Conservation (phyloP, 1,139 yeast species). For the Debaryomycetaceae sp. region DNA sequence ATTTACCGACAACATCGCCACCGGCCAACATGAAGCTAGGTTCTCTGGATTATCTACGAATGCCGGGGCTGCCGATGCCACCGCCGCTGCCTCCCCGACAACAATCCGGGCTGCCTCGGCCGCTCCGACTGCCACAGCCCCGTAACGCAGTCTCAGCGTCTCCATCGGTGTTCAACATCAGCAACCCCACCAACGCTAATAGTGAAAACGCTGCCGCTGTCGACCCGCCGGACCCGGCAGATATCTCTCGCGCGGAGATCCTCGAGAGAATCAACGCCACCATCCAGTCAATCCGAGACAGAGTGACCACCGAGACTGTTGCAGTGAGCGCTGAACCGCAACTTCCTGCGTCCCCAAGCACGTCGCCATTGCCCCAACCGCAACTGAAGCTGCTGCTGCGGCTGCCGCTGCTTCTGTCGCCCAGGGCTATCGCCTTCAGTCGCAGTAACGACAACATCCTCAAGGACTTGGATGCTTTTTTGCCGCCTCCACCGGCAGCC, state of each 20-base stretch:
- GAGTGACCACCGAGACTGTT: slow-evolving; percentile 8
- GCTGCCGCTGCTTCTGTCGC: no score
- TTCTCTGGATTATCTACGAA: slow-evolving; percentile 10
- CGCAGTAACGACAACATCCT: slow-evolving; percentile 13
- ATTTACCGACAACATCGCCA: slow-evolving; percentile 11
- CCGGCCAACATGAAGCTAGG: slow-evolving; percentile 14
- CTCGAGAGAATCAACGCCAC: slow-evolving; percentile 17
- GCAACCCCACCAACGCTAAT: slow-evolving; percentile 3
- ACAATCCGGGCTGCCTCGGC: no score
- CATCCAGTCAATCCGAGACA: slow-evolving; percentile 13
- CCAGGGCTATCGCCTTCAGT: no score
- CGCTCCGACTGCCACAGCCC: no score
- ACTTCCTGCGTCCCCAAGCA: no score
- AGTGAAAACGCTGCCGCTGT: slow-evolving; percentile 15
- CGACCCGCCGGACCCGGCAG: slow-evolving; percentile 11
- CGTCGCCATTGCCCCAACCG: no score
- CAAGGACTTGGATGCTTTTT: slow-evolving; percentile 19
- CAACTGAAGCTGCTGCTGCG: no score
- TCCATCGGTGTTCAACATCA: no score
- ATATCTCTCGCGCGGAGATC: slow-evolving; percentile 16
- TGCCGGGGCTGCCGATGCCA: no score
- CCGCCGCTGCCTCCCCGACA: no score
- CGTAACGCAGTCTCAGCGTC: no score
- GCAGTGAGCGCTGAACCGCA: no score
- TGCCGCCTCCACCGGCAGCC: slow-evolving; percentile 5